Evolutionary conservation across 257 asterid species (phyloP).

Genomic region (Salvia rosmarinus): DNA sequence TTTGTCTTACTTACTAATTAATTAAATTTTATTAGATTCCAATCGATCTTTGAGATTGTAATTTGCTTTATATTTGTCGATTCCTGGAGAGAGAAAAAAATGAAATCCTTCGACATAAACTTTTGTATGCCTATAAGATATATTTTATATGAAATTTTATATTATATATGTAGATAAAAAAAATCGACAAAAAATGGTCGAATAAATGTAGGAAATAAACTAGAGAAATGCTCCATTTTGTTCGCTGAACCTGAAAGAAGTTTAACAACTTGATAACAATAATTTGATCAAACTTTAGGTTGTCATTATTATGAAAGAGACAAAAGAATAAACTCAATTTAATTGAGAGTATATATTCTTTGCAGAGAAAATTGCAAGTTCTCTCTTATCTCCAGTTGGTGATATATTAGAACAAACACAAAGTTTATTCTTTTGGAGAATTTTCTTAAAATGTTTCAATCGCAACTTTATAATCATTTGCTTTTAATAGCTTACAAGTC

Average conservation of each 20-base stretch:
- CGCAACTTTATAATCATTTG: constrained; percentile 4
- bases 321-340: constrained; percentile 35
- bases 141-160: too few relatives aligned
- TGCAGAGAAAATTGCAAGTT: constrained; percentile 35
- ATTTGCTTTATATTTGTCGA: too few relatives aligned
- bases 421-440: constrained; percentile 31
- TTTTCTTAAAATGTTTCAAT: constrained; percentile 26
- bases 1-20: too few relatives aligned
- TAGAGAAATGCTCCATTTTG: neutral
- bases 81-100: too few relatives aligned
- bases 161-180: neutral
- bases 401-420: constrained; percentile 35
- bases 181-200: neutral
- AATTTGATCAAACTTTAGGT: constrained; percentile 37
- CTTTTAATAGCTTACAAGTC: neutral
- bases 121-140: too few relatives aligned
- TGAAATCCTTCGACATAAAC: too few relatives aligned
- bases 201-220: neutral
- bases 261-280: constrained; percentile 32
- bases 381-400: constrained; percentile 43
- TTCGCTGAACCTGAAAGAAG: neutral
- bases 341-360: constrained; percentile 38
- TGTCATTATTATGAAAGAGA: constrained; percentile 39
- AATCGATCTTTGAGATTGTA: too few relatives aligned
- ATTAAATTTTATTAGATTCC: too few relatives aligned